Conservation (phyloP, 1,139 yeast genomes). For the Petasospora rhodanensis region DNA sequence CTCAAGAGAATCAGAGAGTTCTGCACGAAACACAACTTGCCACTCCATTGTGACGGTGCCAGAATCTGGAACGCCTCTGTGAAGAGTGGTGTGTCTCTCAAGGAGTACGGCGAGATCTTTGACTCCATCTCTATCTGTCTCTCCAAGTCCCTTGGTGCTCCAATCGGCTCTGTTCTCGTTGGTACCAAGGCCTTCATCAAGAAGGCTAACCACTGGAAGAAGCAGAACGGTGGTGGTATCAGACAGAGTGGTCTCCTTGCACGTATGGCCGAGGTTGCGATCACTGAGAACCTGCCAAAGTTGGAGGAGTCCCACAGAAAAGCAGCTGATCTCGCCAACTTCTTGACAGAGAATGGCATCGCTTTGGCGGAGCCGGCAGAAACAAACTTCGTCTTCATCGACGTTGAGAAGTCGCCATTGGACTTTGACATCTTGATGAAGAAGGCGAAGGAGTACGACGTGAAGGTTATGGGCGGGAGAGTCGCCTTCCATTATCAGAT, state of each 20-base stretch:
- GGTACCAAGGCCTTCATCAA: slow-evolving; percentile 48
- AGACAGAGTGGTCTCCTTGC: slow-evolving; percentile 73
- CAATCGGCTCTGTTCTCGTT: slow-evolving; percentile 75
- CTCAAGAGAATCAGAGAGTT: slow-evolving; percentile 55
- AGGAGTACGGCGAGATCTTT: slow-evolving; percentile 61
- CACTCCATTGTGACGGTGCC: slow-evolving; percentile 82
- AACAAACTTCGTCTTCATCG: slow-evolving; percentile 72
- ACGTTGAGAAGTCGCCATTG: slow-evolving; percentile 47
- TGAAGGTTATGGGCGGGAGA: slow-evolving; percentile 55
- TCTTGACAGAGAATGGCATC: slow-evolving; percentile 44
- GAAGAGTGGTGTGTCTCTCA: slow-evolving; percentile 57
- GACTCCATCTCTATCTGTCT: slow-evolving; percentile 77
- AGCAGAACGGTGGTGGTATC: slow-evolving; percentile 84
- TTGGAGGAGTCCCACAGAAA: slow-evolving; percentile 49
- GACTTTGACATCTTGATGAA: slow-evolving; percentile 43
- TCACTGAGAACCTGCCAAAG: slow-evolving; percentile 58
- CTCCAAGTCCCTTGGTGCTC: slow-evolving; percentile 80
- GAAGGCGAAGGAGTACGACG: slow-evolving; percentile 45
- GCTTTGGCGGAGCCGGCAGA: slow-evolving; percentile 58
- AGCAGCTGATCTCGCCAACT: slow-evolving; percentile 54
- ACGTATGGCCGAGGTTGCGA: slow-evolving; percentile 65
- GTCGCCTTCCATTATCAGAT: slow-evolving; percentile 79
- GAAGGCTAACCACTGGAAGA: slow-evolving; percentile 73
- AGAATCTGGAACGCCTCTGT: slow-evolving; percentile 76
- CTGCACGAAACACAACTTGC: slow-evolving; percentile 49